Base-by-base conservation (phyloP, 2,329 filamentous ascomycete genomes). In the Septoria petroselini region DNA sequence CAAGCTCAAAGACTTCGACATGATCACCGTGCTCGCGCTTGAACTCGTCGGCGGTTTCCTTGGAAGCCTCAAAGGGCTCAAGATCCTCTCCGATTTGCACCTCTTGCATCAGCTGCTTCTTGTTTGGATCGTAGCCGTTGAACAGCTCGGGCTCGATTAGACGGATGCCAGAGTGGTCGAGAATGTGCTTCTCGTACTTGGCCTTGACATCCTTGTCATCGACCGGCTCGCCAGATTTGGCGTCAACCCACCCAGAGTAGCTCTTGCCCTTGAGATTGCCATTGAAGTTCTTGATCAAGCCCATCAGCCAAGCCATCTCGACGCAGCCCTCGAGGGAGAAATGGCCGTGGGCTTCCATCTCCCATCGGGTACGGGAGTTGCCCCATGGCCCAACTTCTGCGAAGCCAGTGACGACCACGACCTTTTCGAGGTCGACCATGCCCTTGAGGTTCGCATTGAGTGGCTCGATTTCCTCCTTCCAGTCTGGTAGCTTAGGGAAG, bases 241-340 rank as follows among this genome's bases (percentile, higher is more conserved):
- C 79, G 66, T 98, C 93, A 52, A 98, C 88, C 90, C 88, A 98
- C 62, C 93, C 93, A 60, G 91, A 89, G 75, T 98, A 97, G 58
- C 86, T 86, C 75, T 95, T 86, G 69, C 93, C 93, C 77, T 98
- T 98, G 69, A 98, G 82, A 25, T 85, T 84, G 14, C 93, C 93
- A 62, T 97, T 97, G 77, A 95, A 88, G 71, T 98, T 95, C 79
- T 91, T 96, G 76, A 98, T 97, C 53, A 97, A 83, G 66, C 93
- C 93, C 91, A 97, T 98, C 71, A 98, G 89, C 93, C 93, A 98
- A 25, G 93, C 91, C 93, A 98, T 98, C 73, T 98, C 93, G 53
- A 98, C 86, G 65, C 93, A 97, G 23, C 93, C 93, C 71, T 98
- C 94, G 11, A 98, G 82, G 7, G 93, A 97, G 76, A 98, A 98